These are phyloP conservation scores for Trichoderma erinaceum DNA, from an alignment of 495 filamentous ascomycete species.

Conservation along the genomic window DNA sequence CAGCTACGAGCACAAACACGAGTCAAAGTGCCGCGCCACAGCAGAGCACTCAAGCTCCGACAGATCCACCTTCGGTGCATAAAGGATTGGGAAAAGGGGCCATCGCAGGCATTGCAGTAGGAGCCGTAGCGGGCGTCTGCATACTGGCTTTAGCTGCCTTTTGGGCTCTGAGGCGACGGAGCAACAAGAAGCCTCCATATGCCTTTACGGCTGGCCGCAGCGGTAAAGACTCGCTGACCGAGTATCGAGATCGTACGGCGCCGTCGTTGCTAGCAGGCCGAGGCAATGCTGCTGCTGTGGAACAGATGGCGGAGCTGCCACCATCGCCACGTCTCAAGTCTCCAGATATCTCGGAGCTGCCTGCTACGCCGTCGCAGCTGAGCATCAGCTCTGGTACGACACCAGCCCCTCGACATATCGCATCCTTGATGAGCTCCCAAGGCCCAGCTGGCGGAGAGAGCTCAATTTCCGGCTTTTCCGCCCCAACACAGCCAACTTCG, in stretches of 20 bases:
- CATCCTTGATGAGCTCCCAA: not conserved
- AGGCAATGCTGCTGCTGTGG: not conserved
- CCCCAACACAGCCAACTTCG: not conserved
- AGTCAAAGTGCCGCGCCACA: not conserved
- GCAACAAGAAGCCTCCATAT: not conserved
- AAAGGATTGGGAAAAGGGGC: not conserved
- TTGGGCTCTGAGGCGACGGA: not conserved
- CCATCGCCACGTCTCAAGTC: not conserved
- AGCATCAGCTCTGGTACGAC: not conserved
- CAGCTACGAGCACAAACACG: not conserved
- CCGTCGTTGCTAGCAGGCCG: not conserved
- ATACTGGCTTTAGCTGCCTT: not conserved
- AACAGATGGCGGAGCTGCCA: not conserved
- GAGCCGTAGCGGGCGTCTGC: not conserved
- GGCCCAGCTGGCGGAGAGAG: not conserved
- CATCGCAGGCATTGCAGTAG: constrained; percentile 11
- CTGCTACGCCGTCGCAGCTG: not conserved
- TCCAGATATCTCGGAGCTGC: constrained; percentile 1
- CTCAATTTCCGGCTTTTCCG: not conserved
- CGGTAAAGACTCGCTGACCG: not conserved
- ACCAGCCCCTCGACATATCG: not conserved
- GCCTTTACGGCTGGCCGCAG: not conserved
- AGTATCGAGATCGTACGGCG: not conserved
- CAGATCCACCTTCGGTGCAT: not conserved
- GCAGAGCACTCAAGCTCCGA: constrained; percentile 16